Base-by-base conservation (phyloP, 306 rosid genomes). In the Cucurbita argyrosperma region DNA sequence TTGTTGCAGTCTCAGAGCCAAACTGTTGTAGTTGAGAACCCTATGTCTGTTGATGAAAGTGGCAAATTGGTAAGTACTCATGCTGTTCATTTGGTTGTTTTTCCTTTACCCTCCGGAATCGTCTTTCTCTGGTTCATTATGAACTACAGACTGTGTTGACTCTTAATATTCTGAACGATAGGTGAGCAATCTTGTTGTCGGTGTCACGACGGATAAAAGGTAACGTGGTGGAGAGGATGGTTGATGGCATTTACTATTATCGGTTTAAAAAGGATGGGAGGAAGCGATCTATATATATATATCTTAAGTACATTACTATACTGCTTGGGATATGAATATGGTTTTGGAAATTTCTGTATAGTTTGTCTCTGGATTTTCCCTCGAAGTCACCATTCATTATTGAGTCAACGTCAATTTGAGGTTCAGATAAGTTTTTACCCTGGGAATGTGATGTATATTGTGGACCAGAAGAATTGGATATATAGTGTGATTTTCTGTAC, bases 101-200 rank as follows among this genome's bases (percentile, higher is more conserved):
- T 74, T 15, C 6, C 18, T 30, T 2, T 16, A 45, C 43, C 23
- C 56, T 50, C 71, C 0, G 11, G 10, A 7, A 42, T 10, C 19
- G 0, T 37, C 4, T 53, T 50, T 75, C 71, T 8, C 71, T 40
- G 46, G 9, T 64, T 64, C 16, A 12, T 47, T 46, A 23, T 23
- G 18, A 38, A 13, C 53, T 42, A 57, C 7, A 68, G 63, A 63
- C 53, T 62, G 60, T 63, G 35, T 43, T 72, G 37, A 71, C 50
- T 38, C 16, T 42, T 72, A 37, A 30, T 55, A 40, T 42, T 78
- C 71, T 58, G 54, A 65, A 82, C 87, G 74, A 76, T 86, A 95
- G 99, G 99, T 95, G 81, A 95, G 96, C 91, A 95, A 95, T 78
- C 97, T 95, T 43, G 99, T 89, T 2, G 96, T 95, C 59, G 99